A percentile compares a stretch with the other conserved stretches of the same genome.
Conservation (phyloP, 495 filamentous ascomycete genomes). For the Annulohypoxylon nitens region DNA sequence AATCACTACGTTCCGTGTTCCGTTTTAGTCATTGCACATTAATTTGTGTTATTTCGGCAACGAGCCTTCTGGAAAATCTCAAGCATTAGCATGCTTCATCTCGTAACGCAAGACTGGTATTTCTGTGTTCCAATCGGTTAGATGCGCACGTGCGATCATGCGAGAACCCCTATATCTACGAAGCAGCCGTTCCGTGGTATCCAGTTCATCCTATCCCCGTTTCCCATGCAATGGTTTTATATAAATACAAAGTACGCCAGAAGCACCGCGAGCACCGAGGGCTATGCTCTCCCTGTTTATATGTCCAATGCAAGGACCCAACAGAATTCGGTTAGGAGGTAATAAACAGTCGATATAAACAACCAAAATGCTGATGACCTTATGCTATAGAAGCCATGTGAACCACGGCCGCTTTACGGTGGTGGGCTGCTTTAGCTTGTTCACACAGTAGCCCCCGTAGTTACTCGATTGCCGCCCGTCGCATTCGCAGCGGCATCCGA, state of each 20-base stretch:
- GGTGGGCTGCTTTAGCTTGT: constrained; percentile 49
- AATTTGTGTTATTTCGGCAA: neutral
- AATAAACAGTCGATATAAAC: constrained; percentile 33
- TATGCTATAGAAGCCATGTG: constrained; percentile 40
- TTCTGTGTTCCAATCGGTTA: constrained; percentile 21
- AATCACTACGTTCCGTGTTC: neutral
- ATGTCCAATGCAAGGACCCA: constrained; percentile 27
- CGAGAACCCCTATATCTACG: constrained; percentile 25
- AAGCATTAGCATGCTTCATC: constrained; percentile 5
- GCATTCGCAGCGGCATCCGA: constrained; percentile 54
- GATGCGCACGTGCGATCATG: constrained; percentile 15
- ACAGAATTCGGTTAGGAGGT: constrained; percentile 23
- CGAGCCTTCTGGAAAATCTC: neutral
- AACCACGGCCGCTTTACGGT: constrained; percentile 47
- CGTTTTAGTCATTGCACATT: constrained; percentile 5
- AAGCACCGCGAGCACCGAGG: constrained; percentile 43
- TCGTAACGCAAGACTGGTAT: neutral
- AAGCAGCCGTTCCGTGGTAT: constrained; percentile 39
- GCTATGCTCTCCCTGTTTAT: constrained; percentile 41
- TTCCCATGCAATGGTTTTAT: constrained; percentile 39
- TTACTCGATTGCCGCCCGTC: constrained; percentile 39
- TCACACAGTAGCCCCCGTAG: constrained; percentile 41
- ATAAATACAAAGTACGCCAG: constrained; percentile 43
- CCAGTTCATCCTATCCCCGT: constrained; percentile 33
- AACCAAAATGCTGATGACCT: constrained; percentile 20